A percentile compares a stretch with the other conserved stretches of the same genome.
phyloP scores from a whole-genome alignment of 768 basidiomycete species.

The Kwoniella heveanensis region DNA sequence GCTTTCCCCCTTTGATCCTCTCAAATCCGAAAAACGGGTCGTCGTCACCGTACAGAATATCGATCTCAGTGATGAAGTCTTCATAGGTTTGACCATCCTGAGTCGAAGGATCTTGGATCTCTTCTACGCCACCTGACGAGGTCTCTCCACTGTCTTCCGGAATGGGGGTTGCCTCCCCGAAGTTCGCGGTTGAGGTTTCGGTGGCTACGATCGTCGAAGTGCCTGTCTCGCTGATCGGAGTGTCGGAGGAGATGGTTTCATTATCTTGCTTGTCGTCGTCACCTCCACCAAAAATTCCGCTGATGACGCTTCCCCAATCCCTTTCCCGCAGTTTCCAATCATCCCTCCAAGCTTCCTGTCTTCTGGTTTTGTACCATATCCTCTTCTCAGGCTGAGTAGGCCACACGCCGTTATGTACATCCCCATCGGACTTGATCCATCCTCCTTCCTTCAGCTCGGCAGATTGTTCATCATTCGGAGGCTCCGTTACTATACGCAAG shows the following conservation, averaged over 20 bases:
- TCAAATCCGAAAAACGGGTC: constrained; percentile 85
- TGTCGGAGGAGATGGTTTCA: not conserved
- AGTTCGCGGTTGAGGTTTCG: not conserved
- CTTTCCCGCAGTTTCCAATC: not conserved
- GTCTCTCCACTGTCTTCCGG: constrained; percentile 15
- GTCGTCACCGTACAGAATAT: constrained; percentile 82
- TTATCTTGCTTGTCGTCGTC: not conserved
- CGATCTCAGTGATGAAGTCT: constrained; percentile 83
- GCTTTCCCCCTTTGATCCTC: constrained; percentile 60
- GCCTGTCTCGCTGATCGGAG: not conserved
- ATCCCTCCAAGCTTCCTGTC: constrained; percentile 3
- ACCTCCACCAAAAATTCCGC: not conserved
- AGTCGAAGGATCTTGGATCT: constrained; percentile 1
- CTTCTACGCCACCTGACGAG: not conserved
- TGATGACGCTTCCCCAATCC: not conserved
- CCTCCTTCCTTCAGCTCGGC: constrained; percentile 53
- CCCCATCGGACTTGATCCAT: constrained; percentile 69
- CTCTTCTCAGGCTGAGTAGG: constrained; percentile 62
- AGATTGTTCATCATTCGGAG: constrained; percentile 60
- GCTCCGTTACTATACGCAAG: constrained; percentile 66
- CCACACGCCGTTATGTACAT: constrained; percentile 68
- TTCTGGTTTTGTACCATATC: constrained; percentile 74
- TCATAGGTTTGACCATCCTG: constrained; percentile 31
- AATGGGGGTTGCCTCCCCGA: not conserved
- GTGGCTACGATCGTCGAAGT: not conserved